Conservation (phyloP, 192 early-diverging fungal genomes). For the Rhizoclosmatium globosum region DNA sequence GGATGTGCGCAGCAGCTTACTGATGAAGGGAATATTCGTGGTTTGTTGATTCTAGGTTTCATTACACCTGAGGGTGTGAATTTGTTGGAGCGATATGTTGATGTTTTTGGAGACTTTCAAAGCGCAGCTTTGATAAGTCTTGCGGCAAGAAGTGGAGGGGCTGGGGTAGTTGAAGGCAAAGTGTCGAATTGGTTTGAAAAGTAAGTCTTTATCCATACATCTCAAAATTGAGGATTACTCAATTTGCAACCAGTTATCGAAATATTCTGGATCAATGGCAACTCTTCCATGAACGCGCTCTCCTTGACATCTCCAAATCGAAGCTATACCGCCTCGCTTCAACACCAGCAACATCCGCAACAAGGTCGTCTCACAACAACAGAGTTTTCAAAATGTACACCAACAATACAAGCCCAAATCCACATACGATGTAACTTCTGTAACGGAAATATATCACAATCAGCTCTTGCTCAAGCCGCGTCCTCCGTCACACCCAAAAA, state of each 20-base stretch:
- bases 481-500: neutral
- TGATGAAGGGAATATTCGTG: slow-evolving; percentile 76
- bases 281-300: slow-evolving; percentile 83
- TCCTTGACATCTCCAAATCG: slow-evolving; percentile 90
- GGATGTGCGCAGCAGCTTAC: slow-evolving; percentile 62
- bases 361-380: neutral
- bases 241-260: slow-evolving; percentile 71
- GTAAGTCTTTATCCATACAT: slow-evolving; percentile 41
- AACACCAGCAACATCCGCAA: slow-evolving; percentile 2
- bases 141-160: neutral
- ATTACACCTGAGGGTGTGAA: slow-evolving; percentile 63
- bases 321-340: slow-evolving; percentile 35
- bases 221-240: neutral
- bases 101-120: slow-evolving; percentile 91
- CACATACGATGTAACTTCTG: slow-evolving; percentile 91
- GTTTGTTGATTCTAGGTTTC: slow-evolving; percentile 86
- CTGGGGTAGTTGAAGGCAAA: neutral
- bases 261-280: slow-evolving; percentile 87
- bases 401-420: slow-evolving; percentile 66
- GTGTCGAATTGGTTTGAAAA: slow-evolving; percentile 71
- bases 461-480: neutral
- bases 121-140: slow-evolving; percentile 73
- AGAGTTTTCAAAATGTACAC: slow-evolving; percentile 27
- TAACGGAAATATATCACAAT: slow-evolving; percentile 60
- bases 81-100: slow-evolving; percentile 81